Conservation (phyloP, 2,329 filamentous ascomycete species). For the Sclerotinia spermophila region DNA sequence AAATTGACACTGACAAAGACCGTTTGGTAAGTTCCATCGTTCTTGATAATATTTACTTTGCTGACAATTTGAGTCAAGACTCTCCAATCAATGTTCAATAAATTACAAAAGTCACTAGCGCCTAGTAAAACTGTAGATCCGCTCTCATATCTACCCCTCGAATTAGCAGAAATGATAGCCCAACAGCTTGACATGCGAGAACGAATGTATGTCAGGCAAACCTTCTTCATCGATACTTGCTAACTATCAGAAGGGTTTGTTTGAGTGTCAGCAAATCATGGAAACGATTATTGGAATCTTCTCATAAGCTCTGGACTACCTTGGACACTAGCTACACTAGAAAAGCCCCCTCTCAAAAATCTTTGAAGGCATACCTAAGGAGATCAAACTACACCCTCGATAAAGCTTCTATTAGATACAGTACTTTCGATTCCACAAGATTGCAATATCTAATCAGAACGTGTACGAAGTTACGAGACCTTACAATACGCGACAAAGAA, state of each 20-base stretch:
- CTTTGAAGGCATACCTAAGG: conserved; percentile 30
- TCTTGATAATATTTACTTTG: not conserved
- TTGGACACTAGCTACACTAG: conserved; percentile 30
- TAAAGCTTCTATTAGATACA: conserved; percentile 28
- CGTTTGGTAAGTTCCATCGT: conserved; percentile 27
- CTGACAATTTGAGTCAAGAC: conserved; percentile 28
- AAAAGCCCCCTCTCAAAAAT: conserved; percentile 25
- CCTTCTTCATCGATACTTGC: not conserved
- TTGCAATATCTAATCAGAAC: conserved; percentile 29
- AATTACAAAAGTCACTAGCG: conserved; percentile 29
- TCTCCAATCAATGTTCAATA: conserved; percentile 34
- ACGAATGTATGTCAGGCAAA: conserved; percentile 30
- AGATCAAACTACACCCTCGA: conserved; percentile 35
- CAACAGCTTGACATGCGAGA: conserved; percentile 34
- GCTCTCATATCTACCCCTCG: conserved; percentile 35
- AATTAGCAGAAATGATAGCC: conserved; percentile 36
- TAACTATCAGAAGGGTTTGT: conserved; percentile 30
- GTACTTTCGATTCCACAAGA: conserved; percentile 25
- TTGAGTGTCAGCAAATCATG: conserved; percentile 35
- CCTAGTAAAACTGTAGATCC: conserved; percentile 35
- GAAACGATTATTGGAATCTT: conserved; percentile 34
- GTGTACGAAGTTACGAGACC: conserved; percentile 30
- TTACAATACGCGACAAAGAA: conserved; percentile 28
- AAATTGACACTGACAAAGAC: conserved; percentile 33
- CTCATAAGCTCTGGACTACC: conserved; percentile 34